A percentile compares a stretch with the other conserved stretches of the same genome.
phyloP scores from a whole-genome alignment of 768 basidiomycete genomes.

The Lyophyllum shimeji region DNA sequence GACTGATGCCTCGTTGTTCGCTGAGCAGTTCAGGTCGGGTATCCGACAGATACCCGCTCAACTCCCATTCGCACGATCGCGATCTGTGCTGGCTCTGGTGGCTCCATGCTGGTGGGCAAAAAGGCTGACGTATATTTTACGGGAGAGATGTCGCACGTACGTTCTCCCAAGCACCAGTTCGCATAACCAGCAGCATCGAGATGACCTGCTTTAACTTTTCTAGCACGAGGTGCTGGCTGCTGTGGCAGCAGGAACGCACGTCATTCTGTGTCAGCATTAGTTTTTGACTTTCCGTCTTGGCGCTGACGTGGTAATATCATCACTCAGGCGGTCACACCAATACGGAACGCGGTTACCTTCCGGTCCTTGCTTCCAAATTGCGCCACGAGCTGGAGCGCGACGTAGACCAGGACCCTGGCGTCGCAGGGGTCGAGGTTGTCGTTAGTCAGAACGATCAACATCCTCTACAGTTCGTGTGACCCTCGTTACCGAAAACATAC shows the following conservation, averaged over 20 bases:
- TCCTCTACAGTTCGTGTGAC: slow-evolving; percentile 69
- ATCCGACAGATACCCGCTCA: slow-evolving; percentile 30
- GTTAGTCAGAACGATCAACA: slow-evolving; percentile 75
- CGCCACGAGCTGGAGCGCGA: slow-evolving; percentile 44
- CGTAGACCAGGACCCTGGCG: slow-evolving; percentile 28
- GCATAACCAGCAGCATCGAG: slow-evolving; percentile 8
- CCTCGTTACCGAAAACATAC: background rate
- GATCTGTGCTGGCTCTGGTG: slow-evolving; percentile 91
- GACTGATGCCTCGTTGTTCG: slow-evolving; percentile 19
- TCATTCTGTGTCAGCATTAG: slow-evolving; percentile 72
- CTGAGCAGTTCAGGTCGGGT: slow-evolving; percentile 66
- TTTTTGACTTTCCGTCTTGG: slow-evolving; percentile 22
- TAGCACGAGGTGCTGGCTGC: slow-evolving; percentile 89
- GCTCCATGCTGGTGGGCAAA: slow-evolving; percentile 67
- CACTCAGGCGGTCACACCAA: slow-evolving; percentile 83
- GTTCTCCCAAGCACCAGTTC: slow-evolving; percentile 21
- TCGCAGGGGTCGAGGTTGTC: slow-evolving; percentile 55
- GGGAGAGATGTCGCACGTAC: slow-evolving; percentile 89
- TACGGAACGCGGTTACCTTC: slow-evolving; percentile 92
- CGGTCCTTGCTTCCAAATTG: slow-evolving; percentile 67
- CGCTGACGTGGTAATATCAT: slow-evolving; percentile 10
- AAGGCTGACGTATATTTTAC: slow-evolving; percentile 89
- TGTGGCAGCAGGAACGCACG: slow-evolving; percentile 70
- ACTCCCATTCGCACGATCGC: slow-evolving; percentile 61
- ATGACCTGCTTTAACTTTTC: slow-evolving; percentile 19